Percentiles rank a stretch among this genome's conserved stretches.
phyloP scores from a whole-genome alignment of 78 protist genomes.

The Polysphondylium violaceum region DNA sequence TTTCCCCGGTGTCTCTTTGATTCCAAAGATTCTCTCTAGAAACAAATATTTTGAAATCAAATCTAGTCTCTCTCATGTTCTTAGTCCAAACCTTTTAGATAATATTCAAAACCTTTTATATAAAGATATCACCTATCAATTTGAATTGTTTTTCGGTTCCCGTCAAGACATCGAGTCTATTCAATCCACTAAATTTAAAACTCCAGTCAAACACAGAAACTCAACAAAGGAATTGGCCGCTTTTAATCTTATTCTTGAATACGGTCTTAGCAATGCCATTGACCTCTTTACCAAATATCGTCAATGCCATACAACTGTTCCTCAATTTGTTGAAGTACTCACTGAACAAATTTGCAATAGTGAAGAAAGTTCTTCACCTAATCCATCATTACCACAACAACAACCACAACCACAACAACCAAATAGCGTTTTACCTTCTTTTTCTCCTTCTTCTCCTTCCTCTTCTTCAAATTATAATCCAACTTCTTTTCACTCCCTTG shows the following conservation, averaged over 20 bases:
- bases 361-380: neutral
- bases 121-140: slow-evolving; percentile 33
- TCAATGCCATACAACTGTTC: slow-evolving; percentile 15
- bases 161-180: too few relatives aligned
- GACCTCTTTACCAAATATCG: slow-evolving; percentile 43
- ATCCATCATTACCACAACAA: neutral
- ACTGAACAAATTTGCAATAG: slow-evolving; percentile 57
- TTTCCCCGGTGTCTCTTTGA: slow-evolving; percentile 45
- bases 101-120: slow-evolving; percentile 27
- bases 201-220: slow-evolving; percentile 73
- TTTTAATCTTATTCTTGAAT: slow-evolving; percentile 40
- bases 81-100: slow-evolving; percentile 27
- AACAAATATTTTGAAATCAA: slow-evolving; percentile 79
- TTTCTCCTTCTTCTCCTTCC: too few relatives aligned
- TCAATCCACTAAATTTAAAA: slow-evolving; percentile 32
- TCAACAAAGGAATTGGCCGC: slow-evolving; percentile 66
- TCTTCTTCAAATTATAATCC: too few relatives aligned
- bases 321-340: slow-evolving; percentile 48
- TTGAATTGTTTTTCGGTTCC: too few relatives aligned
- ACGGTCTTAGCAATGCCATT: slow-evolving; percentile 37
- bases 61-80: slow-evolving; percentile 40
- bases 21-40: slow-evolving; percentile 61
- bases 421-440: too few relatives aligned
- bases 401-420: too few relatives aligned
- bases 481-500: slow-evolving; percentile 2